These are phyloP conservation scores for Neurospora sp. DNA, from an alignment of 495 filamentous ascomycete genomes.

Conservation along the genomic window DNA sequence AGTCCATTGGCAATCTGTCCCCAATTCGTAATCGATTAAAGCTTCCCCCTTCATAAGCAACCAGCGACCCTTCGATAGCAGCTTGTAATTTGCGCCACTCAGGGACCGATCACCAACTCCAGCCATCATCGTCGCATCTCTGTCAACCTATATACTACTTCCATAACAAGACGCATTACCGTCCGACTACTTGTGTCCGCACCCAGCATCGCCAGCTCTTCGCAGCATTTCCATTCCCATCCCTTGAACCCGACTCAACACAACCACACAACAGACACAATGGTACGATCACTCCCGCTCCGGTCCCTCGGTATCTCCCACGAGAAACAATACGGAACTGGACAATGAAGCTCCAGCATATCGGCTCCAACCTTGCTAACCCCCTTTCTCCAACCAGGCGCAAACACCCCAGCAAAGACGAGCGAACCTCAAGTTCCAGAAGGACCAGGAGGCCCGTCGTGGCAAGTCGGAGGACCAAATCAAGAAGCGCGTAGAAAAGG, in stretches of 20 bases:
- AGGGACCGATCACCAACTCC: not conserved
- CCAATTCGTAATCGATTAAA: conserved; percentile 3
- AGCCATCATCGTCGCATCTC: not conserved
- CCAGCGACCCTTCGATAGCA: not conserved
- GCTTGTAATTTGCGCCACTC: not conserved
- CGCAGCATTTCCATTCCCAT: not conserved
- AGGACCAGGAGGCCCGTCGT: conserved; percentile 66
- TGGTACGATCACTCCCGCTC: conserved; percentile 10
- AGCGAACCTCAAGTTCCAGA: conserved; percentile 76
- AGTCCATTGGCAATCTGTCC: conserved; percentile 20
- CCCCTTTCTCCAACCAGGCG: conserved; percentile 41
- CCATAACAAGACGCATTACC: not conserved
- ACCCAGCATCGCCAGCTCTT: not conserved
- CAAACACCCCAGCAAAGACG: conserved; percentile 92
- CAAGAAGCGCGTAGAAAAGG: conserved; percentile 55
- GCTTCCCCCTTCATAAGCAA: not conserved
- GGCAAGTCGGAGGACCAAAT: conserved; percentile 65
- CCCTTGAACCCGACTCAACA: not conserved
- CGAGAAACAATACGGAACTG: not conserved
- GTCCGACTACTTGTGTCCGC: not conserved
- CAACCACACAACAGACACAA: conserved; percentile 7
- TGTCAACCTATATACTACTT: not conserved
- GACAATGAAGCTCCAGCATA: not conserved
- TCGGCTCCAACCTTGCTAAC: not conserved
- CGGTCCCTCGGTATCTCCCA: not conserved